Evolutionary conservation across 257 asterid species (phyloP), one percentile per base, ranked within the genome.

Genomic region (Penstemon newberryi): DNA sequence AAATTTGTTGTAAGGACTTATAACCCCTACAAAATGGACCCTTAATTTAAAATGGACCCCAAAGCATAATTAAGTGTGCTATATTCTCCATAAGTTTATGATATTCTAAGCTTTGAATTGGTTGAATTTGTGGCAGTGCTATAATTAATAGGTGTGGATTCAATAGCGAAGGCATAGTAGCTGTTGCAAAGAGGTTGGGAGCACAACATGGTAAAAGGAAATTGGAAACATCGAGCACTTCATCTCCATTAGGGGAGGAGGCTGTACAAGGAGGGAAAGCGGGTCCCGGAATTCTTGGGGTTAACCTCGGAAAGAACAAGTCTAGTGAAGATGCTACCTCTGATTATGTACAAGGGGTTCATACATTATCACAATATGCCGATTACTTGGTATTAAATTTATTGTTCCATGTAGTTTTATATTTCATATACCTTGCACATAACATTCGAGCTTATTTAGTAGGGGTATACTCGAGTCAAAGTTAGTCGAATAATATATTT

Each of bases 261-360:
- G 83, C 66, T 63, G 82, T 84, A 41, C 96, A 84, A 60, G 97
- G 97, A 70, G 99, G 99, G 66, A 94, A 91, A 82, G 96, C 97
- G 43, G 97, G 97, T 61, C 97, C 97, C 8, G 99, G 99, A 50
- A 94, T 94, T 82, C 92, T 94, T 2, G 99, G 99, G 51, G 99
- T 94, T 59, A 94, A 94, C 73, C 92, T 94, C 58, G 99, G 99
- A 71, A 94, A 94, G 81, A 94, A 94, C 78, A 94, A 94, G 84
- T 83, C 84, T 13, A 91, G 96, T 79, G 99, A 94, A 83, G 97
- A 94, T 81, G 96, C 99, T 65, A 87, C 92, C 9, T 87, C 93
- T 4, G 99, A 94, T 85, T 94, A 94, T 64, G 99, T 94, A 13
- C 99, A 94, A 91, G 99, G 99, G 70, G 99, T 94, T 69, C 99